Evolutionary conservation across 768 basidiomycete species (phyloP).

Genomic region (Panus rudis): DNA sequence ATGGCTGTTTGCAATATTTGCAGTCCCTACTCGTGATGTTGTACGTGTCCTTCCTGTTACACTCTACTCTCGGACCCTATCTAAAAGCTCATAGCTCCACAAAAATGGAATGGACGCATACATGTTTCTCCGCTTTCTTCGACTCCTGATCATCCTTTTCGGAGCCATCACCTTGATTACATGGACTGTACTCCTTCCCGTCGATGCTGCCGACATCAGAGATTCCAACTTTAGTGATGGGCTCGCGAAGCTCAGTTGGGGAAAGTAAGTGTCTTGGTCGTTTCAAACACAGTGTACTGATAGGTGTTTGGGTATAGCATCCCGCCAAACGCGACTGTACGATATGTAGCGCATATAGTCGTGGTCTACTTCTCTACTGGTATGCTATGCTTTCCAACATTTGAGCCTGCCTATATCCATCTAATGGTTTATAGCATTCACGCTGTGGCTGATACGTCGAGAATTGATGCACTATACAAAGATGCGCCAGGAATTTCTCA

Average conservation of each 20-base stretch:
- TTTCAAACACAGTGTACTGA: not conserved
- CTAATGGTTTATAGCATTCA: constrained; percentile 27
- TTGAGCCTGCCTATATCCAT: not conserved
- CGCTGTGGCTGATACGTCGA: constrained; percentile 49
- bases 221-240: constrained; percentile 23
- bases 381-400: not conserved
- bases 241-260: constrained; percentile 44
- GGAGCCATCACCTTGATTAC: constrained; percentile 51
- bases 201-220: constrained; percentile 39
- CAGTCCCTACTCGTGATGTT: constrained; percentile 37
- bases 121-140: constrained; percentile 39
- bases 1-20: constrained; percentile 44
- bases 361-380: constrained; percentile 43
- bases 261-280: constrained; percentile 32
- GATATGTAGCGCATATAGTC: constrained; percentile 52
- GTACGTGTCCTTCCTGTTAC: constrained; percentile 24
- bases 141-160: constrained; percentile 59
- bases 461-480: constrained; percentile 54
- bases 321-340: constrained; percentile 22
- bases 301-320: constrained; percentile 6
- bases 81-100: constrained; percentile 31
- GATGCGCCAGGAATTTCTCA: constrained; percentile 52
- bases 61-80: not conserved
- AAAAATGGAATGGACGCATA: constrained; percentile 67
- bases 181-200: constrained; percentile 54